A percentile compares a stretch with the other conserved stretches of the same genome.
Evolutionary conservation across 306 rosid species (phyloP).

Genomic region (Ziziphus jujuba): DNA sequence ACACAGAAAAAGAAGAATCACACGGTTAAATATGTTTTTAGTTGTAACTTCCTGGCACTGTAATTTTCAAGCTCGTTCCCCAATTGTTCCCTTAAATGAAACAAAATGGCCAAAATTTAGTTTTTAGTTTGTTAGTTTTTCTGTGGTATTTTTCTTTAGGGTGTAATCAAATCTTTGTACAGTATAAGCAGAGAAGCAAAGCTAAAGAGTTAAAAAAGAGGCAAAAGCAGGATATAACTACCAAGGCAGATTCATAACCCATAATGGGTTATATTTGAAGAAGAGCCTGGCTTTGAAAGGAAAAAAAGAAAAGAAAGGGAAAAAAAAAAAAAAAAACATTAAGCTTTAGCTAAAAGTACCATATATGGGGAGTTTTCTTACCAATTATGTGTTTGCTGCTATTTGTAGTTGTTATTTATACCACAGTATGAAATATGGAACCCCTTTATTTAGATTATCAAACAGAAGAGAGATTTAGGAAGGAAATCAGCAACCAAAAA

Average conservation of each 20-base stretch:
- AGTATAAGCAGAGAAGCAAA: conserved; percentile 43
- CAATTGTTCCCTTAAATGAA: conserved; percentile 24
- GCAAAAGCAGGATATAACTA: conserved; percentile 28
- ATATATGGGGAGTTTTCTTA: conserved; percentile 26
- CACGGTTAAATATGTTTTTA: conserved; percentile 40
- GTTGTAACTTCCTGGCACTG: conserved; percentile 47
- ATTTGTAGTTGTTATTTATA: conserved; percentile 43
- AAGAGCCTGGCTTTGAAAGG: conserved; percentile 15
- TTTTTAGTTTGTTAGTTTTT: conserved; percentile 29
- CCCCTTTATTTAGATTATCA: conserved; percentile 12
- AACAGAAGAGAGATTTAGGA: conserved; percentile 46
- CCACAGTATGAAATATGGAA: conserved; percentile 1
- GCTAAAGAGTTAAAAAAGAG: conserved; percentile 23
- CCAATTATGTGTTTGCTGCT: conserved; percentile 16
- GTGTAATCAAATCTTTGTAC: conserved; percentile 56
- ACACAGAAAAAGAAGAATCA: too few species aligned
- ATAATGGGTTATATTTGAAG: conserved; percentile 19
- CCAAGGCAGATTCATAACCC: conserved; percentile 44
- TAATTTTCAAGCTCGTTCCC: conserved; percentile 33
- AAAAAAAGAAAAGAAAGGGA: conserved; percentile 1
- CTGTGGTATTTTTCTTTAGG: conserved; percentile 35
- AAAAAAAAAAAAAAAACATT: conserved; percentile 6
- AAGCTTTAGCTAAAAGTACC: conserved; percentile 1
- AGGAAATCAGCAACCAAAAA: conserved; percentile 12
- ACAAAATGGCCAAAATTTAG: conserved; percentile 33